Conservation (phyloP, 768 basidiomycete genomes). For the Serendipita indica region DNA sequence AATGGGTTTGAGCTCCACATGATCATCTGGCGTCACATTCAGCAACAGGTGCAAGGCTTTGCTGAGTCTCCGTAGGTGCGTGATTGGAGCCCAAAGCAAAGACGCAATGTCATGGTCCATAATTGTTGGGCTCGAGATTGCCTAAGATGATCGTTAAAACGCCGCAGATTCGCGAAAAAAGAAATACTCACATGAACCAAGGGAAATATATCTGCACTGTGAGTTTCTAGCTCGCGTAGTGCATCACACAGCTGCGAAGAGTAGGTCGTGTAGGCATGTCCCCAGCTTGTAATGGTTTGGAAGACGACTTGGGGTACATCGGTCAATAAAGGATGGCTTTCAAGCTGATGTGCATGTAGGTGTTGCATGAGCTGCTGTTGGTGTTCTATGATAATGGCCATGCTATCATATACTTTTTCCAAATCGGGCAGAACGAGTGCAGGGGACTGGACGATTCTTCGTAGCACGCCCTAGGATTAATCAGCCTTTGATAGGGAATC, state of each 20-base stretch:
- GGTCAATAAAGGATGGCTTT: not conserved
- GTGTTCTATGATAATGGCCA: not conserved
- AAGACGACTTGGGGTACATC: not conserved
- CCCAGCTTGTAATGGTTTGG: not conserved
- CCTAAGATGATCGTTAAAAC: no score
- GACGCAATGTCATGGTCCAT: not conserved
- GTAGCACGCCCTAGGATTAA: not conserved
- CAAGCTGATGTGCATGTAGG: not conserved
- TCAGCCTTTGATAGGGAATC: not conserved
- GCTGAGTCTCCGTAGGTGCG: not conserved
- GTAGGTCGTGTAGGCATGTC: not conserved
- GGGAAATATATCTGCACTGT: not conserved
- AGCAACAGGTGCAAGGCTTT: not conserved
- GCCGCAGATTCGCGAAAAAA: not conserved
- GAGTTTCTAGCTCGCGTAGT: not conserved
- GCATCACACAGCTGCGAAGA: not conserved
- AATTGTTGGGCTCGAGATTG: not conserved
- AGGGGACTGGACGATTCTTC: not conserved
- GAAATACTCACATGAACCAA: conserved; percentile 1
- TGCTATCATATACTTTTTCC: not conserved
- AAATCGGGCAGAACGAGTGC: not conserved
- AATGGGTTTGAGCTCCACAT: not conserved
- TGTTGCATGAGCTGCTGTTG: not conserved
- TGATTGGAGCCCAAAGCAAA: not conserved
- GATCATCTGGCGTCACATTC: not conserved